Evolutionary conservation across 148 eudicot species (phyloP), one percentile per base, ranked within the genome.

Genomic region (Cornus suecica): DNA sequence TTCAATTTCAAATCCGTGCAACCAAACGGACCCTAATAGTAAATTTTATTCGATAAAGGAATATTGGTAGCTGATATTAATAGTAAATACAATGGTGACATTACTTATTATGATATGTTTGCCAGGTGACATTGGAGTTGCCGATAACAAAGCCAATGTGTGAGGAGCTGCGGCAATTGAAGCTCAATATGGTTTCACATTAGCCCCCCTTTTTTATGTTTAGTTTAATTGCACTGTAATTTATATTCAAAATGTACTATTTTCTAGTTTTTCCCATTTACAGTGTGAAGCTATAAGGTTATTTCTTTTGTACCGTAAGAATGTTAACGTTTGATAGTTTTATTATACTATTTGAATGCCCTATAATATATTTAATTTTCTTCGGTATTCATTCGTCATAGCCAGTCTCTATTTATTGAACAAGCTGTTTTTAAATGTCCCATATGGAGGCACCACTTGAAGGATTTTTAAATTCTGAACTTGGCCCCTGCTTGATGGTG

Each of bases 51-150:
- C n/a, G n/a, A n/a, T n/a, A n/a, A n/a, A n/a, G n/a, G n/a, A n/a
- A n/a, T n/a, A n/a, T n/a, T n/a, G n/a, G n/a, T n/a, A n/a, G n/a
- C n/a, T 41, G 45, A 41, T 41, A 41, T 41, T 41, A 9, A 9
- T 41, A 41, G 45, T 4, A 41, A n/a, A n/a, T n/a, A n/a, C n/a
- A n/a, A n/a, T n/a, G n/a, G n/a, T n/a, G n/a, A n/a, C n/a, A n/a
- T n/a, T n/a, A n/a, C n/a, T n/a, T n/a, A n/a, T n/a, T n/a, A 3
- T 23, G 1, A 22, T 20, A 22, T 74, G 60, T 66, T 80, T 71
- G 45, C 41, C 86, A 93, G 98, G 82, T 93, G 80, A 91, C 98
- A 52, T 65, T 91, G 88, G 97, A 93, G 76, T 74, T 93, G 42
- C 87, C 84, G 20, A 84, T 93, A 54, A 88, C 90, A 29, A 76